Base-by-base conservation (phyloP, 345 rosid genomes). In the Pugionium dolabratum region DNA sequence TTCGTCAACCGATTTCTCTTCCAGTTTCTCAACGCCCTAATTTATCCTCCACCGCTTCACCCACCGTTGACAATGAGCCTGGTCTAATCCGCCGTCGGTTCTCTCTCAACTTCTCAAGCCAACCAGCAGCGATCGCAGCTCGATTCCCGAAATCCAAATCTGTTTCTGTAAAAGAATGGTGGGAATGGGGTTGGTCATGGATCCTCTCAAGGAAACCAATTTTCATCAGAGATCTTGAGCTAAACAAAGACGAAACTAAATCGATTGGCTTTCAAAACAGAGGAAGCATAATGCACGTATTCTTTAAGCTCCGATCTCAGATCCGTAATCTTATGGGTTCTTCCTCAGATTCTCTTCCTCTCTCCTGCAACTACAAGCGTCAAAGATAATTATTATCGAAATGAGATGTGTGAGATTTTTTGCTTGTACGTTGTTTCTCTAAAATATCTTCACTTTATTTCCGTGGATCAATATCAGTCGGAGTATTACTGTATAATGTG, bases 131-230 rank as follows among this genome's bases (percentile, higher is more conserved):
- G 56, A 80, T 6, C 56, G 82, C 10, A 51, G 84, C 34, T 46
- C 71, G 46, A 1, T 79, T 82, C 40, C 86, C 71, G 6, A 70
- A 86, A 77, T 85, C 93, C 37, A 86, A 85, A 63, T 89, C 98
- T 0, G 74, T 85, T 66, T 89, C 94, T 30, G 65, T 86, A 10
- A 77, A 81, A 70, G 80, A 81, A 59, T 93, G 98, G 91, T 89
- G 97, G 96, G 83, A 82, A 51, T 86, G 86, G 93, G 80, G 89
- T 32, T 83, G 95, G 83, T 75, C 88, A n/a, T 89, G 97, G 96
- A 75, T 93, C 75, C 78, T 93, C 9, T 83, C 95, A 4, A 78
- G 81, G 62, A 92, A 85, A 57, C 93, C 93, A 1, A 30, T 72
- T 0, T 87, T 92, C 63, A 91, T 89, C 0, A 56, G 81, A 59